These are phyloP conservation scores for Diutina neorugosa DNA, from an alignment of 1,139 yeast species.

Conservation along the genomic window DNA sequence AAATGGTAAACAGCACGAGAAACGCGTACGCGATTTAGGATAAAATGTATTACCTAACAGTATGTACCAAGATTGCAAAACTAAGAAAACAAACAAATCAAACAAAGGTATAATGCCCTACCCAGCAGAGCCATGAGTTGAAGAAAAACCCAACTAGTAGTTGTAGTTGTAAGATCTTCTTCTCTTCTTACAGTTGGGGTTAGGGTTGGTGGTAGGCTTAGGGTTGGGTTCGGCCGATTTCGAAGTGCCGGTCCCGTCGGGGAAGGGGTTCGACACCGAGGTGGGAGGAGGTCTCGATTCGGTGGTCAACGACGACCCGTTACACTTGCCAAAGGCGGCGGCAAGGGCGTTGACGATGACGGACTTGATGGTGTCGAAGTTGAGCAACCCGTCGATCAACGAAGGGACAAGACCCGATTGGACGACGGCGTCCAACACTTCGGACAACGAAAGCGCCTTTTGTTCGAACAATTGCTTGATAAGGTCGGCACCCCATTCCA, in stretches of 20 bases:
- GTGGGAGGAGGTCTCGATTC: background rate
- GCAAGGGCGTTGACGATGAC: conserved; percentile 30
- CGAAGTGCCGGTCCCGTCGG: background rate
- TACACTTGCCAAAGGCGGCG: conserved; percentile 30
- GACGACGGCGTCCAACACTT: conserved; percentile 21
- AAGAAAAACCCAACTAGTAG: conserved; percentile 5
- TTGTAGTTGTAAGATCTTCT: conserved; percentile 18
- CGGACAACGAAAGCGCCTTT: conserved; percentile 19
- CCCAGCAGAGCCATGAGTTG: background rate
- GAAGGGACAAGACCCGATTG: conserved; percentile 25
- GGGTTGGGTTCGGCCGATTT: background rate
- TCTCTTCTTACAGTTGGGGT: conserved; percentile 16
- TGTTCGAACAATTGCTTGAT: conserved; percentile 18
- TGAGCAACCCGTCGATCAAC: conserved; percentile 25
- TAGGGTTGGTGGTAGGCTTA: background rate
- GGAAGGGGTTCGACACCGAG: background rate
- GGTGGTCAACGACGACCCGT: background rate
- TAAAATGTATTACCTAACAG: conserved; percentile 4
- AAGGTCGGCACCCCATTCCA: conserved; percentile 27
- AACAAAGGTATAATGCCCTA: background rate
- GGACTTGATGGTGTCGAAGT: conserved; percentile 22
- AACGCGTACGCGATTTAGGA: too few relatives aligned
- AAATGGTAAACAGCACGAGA: too few relatives aligned
- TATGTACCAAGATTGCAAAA: background rate
- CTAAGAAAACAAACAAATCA: background rate